Base-by-base conservation (phyloP, 1,139 yeast species). In the Suhomyces taliae region DNA sequence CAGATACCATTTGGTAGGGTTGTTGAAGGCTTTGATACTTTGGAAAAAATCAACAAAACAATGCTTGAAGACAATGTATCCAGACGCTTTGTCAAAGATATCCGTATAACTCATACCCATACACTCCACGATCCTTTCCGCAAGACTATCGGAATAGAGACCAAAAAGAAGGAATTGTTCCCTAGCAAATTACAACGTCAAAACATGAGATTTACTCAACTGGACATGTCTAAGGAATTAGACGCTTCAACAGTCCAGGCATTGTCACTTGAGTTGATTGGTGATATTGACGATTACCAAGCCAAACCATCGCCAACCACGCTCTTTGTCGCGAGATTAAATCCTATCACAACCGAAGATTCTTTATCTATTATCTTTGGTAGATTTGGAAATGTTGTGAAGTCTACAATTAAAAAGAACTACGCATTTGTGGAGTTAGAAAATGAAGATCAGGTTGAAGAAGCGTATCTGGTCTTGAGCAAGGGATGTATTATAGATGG, bases 361-460 rank as follows among this genome's bases (percentile, higher is more conserved):
- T 85, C 85, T 43, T 61, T 84, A 34, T 69, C 71, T 40, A 61
- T 76, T 33, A 78, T 84, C 7, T 85, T 84, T 57, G 69, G 79
- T 14, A 66, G 87, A 47, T 85, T 83, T 62, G 90, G 90, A 1
- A 56, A 64, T 6, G 79, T 85, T 14, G 34, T 33, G 14, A 40
- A 43, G 8, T 39, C 39, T 31, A 44, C 36, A 14, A 41, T 48
- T n/a, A 49, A 61, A 1, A 68, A 78, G 2, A 63, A 61, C 32
- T 85, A 83, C 54, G 90, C 84, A 2, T 85, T 85, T 52, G 78
- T 85, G 27, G 87, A 84, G 56, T 83, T 67, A 58, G 74, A 69
- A 27, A 59, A 65, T 2, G 69, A 69, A 50, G 65, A 65, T 34
- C 73, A 74, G 37, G 84, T 87, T 42, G 90, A 85, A 54, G 53